Evolutionary conservation across 1,139 yeast species (phyloP).

Genomic region (Candida glucosophila): DNA sequence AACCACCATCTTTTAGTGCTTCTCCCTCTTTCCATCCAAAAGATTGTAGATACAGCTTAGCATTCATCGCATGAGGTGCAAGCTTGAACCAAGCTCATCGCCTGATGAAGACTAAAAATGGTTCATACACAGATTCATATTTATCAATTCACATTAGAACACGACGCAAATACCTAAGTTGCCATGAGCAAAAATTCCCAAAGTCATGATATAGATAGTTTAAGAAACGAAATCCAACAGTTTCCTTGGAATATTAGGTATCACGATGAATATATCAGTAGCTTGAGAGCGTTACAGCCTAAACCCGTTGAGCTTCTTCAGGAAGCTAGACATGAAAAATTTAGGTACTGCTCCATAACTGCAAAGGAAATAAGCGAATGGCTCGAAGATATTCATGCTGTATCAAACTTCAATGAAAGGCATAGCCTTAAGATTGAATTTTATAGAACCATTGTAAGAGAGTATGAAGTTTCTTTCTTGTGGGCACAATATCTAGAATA

Average conservation of each 20-base stretch:
- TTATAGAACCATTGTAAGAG: slow-evolving; percentile 10
- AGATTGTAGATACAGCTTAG: slow-evolving; percentile 60
- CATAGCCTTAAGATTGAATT: slow-evolving; percentile 10
- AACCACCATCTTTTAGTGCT: slow-evolving; percentile 70
- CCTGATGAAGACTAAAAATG: too few relatives aligned
- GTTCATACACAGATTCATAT: too few relatives aligned
- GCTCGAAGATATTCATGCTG: slow-evolving; percentile 14
- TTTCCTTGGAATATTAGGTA: slow-evolving; percentile 9
- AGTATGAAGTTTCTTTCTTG: slow-evolving; percentile 12
- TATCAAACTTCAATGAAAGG: slow-evolving; percentile 9
- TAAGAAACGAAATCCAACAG: slow-evolving; percentile 1
- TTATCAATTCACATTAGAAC: too few relatives aligned
- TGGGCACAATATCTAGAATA: slow-evolving; percentile 14
- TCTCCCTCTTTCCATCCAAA: slow-evolving; percentile 94
- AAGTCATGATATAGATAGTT: slow-evolving; percentile 1
- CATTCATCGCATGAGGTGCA: too few relatives aligned
- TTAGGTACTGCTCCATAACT: slow-evolving; percentile 12
- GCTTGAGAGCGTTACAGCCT: slow-evolving; percentile 6
- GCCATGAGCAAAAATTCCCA: not conserved
- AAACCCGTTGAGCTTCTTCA: slow-evolving; percentile 7
- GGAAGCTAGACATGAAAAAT: slow-evolving; percentile 13
- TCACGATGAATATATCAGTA: slow-evolving; percentile 14
- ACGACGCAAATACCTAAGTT: too few relatives aligned
- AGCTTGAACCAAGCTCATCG: too few relatives aligned
- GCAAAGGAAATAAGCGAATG: slow-evolving; percentile 18